Conservation (phyloP, 1,284 basidiomycete species). For the Tilletia walkeri region DNA sequence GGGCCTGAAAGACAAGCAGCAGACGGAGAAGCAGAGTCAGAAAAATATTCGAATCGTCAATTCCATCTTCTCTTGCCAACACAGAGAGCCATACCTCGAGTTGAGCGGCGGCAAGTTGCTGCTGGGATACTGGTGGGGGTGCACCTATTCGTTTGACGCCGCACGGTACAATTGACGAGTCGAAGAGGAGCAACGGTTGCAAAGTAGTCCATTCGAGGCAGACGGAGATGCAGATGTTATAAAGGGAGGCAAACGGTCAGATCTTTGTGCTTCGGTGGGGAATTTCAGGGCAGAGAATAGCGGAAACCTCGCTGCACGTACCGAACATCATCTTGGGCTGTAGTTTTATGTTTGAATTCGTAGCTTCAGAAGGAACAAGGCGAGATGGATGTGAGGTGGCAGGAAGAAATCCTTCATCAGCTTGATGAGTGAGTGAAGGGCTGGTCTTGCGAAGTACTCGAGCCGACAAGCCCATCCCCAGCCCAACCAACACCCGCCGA, state of each 20-base stretch:
- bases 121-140: not conserved
- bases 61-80: not conserved
- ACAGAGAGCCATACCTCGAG: not conserved
- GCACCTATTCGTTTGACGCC: not conserved
- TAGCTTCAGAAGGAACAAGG: not conserved
- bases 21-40: not conserved
- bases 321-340: conserved; percentile 15
- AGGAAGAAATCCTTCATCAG: no score
- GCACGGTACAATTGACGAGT: not conserved
- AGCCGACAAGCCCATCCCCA: no score
- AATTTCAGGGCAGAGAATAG: not conserved
- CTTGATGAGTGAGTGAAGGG: no score
- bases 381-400: not conserved
- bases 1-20: not conserved
- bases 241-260: no score
- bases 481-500: no score
- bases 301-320: not conserved
- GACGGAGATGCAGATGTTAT: no score
- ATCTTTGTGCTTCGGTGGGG: no score
- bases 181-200: no score
- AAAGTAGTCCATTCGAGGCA: no score
- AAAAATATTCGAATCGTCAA: not conserved
- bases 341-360: not conserved
- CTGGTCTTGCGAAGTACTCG: no score
- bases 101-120: conserved; percentile 6